These are phyloP conservation scores for Trichocladium uniseriatum DNA, from an alignment of 495 filamentous ascomycete species.

Conservation along the genomic window DNA sequence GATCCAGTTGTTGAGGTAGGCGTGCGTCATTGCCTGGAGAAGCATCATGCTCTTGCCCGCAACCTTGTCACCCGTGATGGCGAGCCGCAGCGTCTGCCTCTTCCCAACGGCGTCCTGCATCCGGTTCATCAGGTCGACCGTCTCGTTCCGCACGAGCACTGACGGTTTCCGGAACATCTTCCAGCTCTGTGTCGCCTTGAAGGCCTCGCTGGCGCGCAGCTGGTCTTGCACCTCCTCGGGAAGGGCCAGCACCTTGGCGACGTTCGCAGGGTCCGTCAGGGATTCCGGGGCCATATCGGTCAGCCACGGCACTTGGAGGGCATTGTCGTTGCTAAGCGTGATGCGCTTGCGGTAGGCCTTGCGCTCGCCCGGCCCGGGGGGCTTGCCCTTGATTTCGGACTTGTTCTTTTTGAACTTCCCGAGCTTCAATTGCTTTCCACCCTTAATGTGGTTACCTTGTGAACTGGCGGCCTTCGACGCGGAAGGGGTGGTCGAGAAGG, in stretches of 20 bases:
- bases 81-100: constrained; percentile 51
- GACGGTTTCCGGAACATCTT: constrained; percentile 71
- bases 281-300: constrained; percentile 47
- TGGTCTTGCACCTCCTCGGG: constrained; percentile 63
- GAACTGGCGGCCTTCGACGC: background rate
- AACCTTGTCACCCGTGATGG: constrained; percentile 63
- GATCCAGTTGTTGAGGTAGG: constrained; percentile 73
- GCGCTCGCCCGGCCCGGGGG: constrained; percentile 65
- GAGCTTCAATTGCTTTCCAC: constrained; percentile 31
- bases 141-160: constrained; percentile 64
- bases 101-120: constrained; percentile 46
- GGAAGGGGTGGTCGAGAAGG: constrained; percentile 34
- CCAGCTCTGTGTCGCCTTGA: constrained; percentile 90
- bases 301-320: constrained; percentile 61
- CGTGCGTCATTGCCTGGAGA: constrained; percentile 77
- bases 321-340: constrained; percentile 87
- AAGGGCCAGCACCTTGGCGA: constrained; percentile 59
- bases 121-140: constrained; percentile 54
- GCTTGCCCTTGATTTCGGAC: constrained; percentile 31
- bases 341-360: constrained; percentile 81
- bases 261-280: constrained; percentile 43
- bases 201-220: constrained; percentile 73
- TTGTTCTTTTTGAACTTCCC: constrained; percentile 50
- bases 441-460: constrained; percentile 17
- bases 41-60: constrained; percentile 80